These are phyloP conservation scores for Iberis pinnata DNA, from an alignment of 345 rosid species.

Conservation along the genomic window DNA sequence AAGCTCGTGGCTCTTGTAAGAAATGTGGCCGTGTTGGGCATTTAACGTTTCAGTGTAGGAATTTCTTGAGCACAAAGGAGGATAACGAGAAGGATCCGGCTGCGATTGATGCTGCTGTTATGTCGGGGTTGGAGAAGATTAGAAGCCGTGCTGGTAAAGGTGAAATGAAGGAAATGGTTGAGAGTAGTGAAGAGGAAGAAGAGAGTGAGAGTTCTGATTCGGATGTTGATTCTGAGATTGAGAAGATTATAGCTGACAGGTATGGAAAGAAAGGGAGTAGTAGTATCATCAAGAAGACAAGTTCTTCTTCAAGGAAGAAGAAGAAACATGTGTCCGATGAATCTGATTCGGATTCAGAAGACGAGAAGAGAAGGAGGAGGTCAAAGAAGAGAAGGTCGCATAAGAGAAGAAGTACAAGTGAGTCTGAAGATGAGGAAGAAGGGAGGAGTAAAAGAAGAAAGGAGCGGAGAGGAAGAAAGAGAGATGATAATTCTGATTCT, in stretches of 20 bases:
- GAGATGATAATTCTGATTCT: conserved; percentile 31
- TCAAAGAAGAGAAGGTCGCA: conserved; percentile 52
- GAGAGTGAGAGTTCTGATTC: conserved; percentile 80
- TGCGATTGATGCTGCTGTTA: conserved; percentile 52
- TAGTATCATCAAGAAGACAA: conserved; percentile 29
- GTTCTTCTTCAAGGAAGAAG: background rate
- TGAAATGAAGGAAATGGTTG: conserved; percentile 35
- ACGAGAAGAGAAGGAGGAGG: conserved; percentile 66
- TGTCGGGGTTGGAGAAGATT: conserved; percentile 67
- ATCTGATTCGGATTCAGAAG: conserved; percentile 44
- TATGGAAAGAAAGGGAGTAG: conserved; percentile 51
- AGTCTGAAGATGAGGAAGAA: conserved; percentile 59
- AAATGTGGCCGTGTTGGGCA: conserved; percentile 95
- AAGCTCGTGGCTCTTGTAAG: conserved; percentile 88
- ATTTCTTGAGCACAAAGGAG: conserved; percentile 72
- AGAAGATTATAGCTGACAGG: conserved; percentile 76
- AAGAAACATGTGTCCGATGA: conserved; percentile 38
- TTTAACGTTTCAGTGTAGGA: conserved; percentile 79
- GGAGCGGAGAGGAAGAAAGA: conserved; percentile 45
- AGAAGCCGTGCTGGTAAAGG: conserved; percentile 48
- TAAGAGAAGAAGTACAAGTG: conserved; percentile 44
- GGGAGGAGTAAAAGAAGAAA: conserved; percentile 41
- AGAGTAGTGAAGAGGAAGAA: conserved; percentile 57
- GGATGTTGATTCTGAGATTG: conserved; percentile 80
- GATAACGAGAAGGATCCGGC: conserved; percentile 57